Evolutionary conservation across 495 filamentous ascomycete genomes (phyloP), one percentile per base, ranked within the genome.

Genomic region (Letharia lupina): DNA sequence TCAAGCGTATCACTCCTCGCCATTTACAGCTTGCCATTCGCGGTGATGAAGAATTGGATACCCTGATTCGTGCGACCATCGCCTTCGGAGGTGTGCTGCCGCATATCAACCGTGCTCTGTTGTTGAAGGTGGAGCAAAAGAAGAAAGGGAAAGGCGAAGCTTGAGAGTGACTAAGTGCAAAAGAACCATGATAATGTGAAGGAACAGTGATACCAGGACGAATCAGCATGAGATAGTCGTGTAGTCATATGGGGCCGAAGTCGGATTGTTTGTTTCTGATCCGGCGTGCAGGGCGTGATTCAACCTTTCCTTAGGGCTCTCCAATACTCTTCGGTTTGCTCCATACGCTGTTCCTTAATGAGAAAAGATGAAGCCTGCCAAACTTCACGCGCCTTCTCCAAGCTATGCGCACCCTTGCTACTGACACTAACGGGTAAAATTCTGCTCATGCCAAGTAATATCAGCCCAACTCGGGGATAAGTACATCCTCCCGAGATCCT

Each of bases 111-210:
- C 90, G 94, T 69, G 94, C 94, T 33, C 82, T 98, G 67, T 82
- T 98, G 68, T 84, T 98, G 73, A 98, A 98, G 88, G 95, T 98
- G 62, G 95, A 98, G 79, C 91, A 98, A 79, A 98, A 97, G 90
- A 98, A 98, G 91, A 95, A 93, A 83, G 84, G 78, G 81, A 69
- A 69, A 40, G 67, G 63, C 41, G 61, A 63, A 47, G 47, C 61
- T 40, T 63, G 61, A 63, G 47, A 28, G 33, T 18, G 23, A 4
- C 23, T 4, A 54, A 11, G 31, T 12, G 37, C 10, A 23, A n/a
- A 23, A 41, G 6, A 16, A 50, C 9, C 35, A 63, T 54, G 61
- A 41, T 63, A 40, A 18, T 39, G 35, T 54, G 44, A 40, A 41
- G 35, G 2, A 23, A 28, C 15, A 33, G 54, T 16, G 31, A 57